Evolutionary conservation across 2,329 filamentous ascomycete genomes (phyloP).

Genomic region (Fusarium nisikadoi): DNA sequence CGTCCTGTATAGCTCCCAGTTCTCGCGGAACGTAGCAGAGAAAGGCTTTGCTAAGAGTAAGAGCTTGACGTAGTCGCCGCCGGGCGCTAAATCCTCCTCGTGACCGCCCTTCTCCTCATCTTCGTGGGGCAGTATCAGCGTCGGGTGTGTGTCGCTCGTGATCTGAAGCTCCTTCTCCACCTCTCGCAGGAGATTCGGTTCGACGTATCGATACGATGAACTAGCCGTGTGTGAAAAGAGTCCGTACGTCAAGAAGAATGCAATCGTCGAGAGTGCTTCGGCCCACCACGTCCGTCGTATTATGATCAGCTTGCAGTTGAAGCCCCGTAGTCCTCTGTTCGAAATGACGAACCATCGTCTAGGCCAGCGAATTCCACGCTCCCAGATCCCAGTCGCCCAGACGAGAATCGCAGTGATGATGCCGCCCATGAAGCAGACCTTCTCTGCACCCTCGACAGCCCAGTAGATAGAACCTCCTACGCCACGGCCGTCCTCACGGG

Average conservation of each 20-base stretch:
- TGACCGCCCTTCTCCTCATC: constrained; percentile 74
- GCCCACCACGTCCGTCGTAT: constrained; percentile 85
- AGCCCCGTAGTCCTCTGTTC: constrained; percentile 87
- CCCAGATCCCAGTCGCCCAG: constrained; percentile 97
- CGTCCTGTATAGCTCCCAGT: constrained; percentile 93
- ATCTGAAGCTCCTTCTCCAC: constrained; percentile 69
- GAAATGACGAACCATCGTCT: constrained; percentile 88
- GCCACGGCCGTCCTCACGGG: constrained; percentile 91
- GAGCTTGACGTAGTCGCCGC: constrained; percentile 91
- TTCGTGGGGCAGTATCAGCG: constrained; percentile 56
- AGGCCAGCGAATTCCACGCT: constrained; percentile 93
- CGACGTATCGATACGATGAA: constrained; percentile 81
- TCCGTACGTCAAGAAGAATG: constrained; percentile 82
- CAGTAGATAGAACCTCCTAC: constrained; percentile 96
- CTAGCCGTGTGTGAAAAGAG: constrained; percentile 74
- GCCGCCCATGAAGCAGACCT: constrained; percentile 90
- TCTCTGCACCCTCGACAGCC: constrained; percentile 90
- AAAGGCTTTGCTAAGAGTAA: constrained; percentile 94
- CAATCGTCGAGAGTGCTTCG: constrained; percentile 77
- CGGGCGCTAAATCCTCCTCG: constrained; percentile 90
- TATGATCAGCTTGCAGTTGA: constrained; percentile 97
- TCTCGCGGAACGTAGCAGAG: constrained; percentile 91
- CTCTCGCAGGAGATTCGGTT: constrained; percentile 69
- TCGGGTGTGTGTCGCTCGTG: constrained; percentile 54
- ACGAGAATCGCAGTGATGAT: constrained; percentile 87